Evolutionary conservation across 2,329 filamentous ascomycete species (phyloP).

Genomic region (Ophiostoma sp.): DNA sequence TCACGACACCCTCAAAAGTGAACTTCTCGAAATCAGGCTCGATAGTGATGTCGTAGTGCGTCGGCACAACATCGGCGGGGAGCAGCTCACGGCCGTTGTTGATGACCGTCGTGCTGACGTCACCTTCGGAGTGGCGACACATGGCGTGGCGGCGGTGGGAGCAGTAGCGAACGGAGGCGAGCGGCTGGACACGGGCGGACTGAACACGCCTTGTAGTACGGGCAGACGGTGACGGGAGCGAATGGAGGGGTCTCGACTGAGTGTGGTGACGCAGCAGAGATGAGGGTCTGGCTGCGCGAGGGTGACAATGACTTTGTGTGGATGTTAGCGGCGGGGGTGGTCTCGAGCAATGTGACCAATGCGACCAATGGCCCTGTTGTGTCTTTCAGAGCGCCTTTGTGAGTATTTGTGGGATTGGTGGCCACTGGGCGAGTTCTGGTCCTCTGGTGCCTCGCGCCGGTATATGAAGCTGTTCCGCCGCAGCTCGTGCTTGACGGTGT

Average conservation of each 20-base stretch:
- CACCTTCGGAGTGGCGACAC: slow-evolving; percentile 49
- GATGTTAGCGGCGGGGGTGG: slow-evolving; percentile 9
- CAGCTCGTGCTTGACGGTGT: slow-evolving; percentile 2
- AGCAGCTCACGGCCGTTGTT: slow-evolving; percentile 67
- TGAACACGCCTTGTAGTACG: slow-evolving; percentile 12
- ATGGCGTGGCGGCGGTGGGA: slow-evolving; percentile 68
- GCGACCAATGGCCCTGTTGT: not conserved
- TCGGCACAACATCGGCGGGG: slow-evolving; percentile 85
- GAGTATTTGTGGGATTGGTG: not conserved
- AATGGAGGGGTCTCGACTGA: slow-evolving; percentile 16
- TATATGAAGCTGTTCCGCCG: not conserved
- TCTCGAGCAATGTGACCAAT: not conserved
- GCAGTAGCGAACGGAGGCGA: slow-evolving; percentile 52
- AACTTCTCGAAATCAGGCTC: slow-evolving; percentile 87
- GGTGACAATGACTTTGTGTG: slow-evolving; percentile 17
- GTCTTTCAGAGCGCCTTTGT: not conserved
- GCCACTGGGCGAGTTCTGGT: not conserved
- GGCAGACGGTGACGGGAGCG: not conserved
- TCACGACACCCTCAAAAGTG: slow-evolving; percentile 76
- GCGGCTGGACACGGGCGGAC: slow-evolving; percentile 7
- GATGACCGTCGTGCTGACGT: slow-evolving; percentile 35
- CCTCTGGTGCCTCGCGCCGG: too few species aligned
- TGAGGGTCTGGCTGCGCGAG: not conserved
- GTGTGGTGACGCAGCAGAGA: slow-evolving; percentile 11
- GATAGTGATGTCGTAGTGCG: slow-evolving; percentile 84